Evolutionary conservation across 1,284 basidiomycete genomes (phyloP).

Genomic region (Pterula multifida): DNA sequence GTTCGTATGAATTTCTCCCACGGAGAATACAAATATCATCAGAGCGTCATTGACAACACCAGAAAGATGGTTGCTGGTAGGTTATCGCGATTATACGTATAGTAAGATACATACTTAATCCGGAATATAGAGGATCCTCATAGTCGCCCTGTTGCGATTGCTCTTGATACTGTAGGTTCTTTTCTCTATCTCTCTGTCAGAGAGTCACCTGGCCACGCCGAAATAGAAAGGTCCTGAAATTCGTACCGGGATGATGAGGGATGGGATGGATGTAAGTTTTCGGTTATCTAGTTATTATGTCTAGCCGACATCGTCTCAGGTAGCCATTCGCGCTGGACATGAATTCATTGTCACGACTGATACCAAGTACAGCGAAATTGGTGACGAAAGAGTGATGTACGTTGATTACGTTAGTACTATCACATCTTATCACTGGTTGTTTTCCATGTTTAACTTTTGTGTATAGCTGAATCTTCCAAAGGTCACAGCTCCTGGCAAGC

Average conservation of each 20-base stretch:
- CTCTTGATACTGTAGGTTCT: slow-evolving; percentile 79
- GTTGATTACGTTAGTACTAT: slow-evolving; percentile 74
- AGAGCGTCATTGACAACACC: slow-evolving; percentile 95
- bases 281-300: slow-evolving; percentile 3
- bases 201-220: no score
- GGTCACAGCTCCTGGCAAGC: slow-evolving; percentile 91
- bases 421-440: slow-evolving; percentile 8
- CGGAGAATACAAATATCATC: slow-evolving; percentile 94
- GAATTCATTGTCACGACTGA: slow-evolving; percentile 92
- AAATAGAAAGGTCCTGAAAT: slow-evolving; percentile 99
- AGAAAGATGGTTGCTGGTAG: slow-evolving; percentile 70
- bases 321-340: slow-evolving; percentile 83
- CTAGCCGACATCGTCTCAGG: slow-evolving; percentile 26
- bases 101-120: background rate
- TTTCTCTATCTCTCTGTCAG: no score
- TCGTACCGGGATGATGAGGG: slow-evolving; percentile 89
- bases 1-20: slow-evolving; percentile 99
- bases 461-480: slow-evolving; percentile 80
- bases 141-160: slow-evolving; percentile 93
- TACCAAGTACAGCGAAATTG: slow-evolving; percentile 64
- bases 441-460: slow-evolving; percentile 7
- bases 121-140: slow-evolving; percentile 37
- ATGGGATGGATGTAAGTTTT: slow-evolving; percentile 70
- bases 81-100: slow-evolving; percentile 13
- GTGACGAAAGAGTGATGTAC: slow-evolving; percentile 78